Evolutionary conservation across 2,329 filamentous ascomycete species (phyloP), one percentile per base, ranked within the genome.

Genomic region (Colletotrichum siamense): DNA sequence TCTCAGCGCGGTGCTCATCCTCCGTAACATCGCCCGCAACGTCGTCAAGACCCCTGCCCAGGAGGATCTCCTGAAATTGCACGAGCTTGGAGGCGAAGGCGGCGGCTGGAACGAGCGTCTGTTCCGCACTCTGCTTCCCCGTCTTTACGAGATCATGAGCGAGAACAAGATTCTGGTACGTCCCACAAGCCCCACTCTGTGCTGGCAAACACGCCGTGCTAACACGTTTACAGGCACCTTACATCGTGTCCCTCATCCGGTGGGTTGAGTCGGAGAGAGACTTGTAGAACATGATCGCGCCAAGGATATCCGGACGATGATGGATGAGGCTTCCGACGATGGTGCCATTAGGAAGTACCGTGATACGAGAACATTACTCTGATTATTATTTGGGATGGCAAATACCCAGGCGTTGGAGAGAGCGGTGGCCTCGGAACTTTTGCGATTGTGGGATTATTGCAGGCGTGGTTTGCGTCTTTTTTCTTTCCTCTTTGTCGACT

Each of bases 11-110:
- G 93, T 94, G 16, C 88, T 96, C 32, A 94, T 97, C 44, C 88
- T 97, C 62, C 91, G 95, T 34, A 97, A 97, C 82, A 91, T 97
- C 77, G 95, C 95, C 15, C 90, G 89, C 78, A 94, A 94, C 80
- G 87, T 92, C 22, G 85, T 89, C 80, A 93, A 92, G 87, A 92
- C 91, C 10, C 89, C 91, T 68, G 87, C 89, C 1, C 89, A 93
- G 80, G 90, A 92, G 79, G 86, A 87, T 80, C 83, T 91, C 5
- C 79, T 89, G 64, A 90, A 90, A 81, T 79, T 83, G 68, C 88
- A 90, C 77, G 84, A 86, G 79, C 81, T 79, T n/a, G 82, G 82
- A 7, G 89, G 88, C 57, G 88, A 88, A 74, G 86, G 86, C 61
- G 88, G 89, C 64, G 90, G 92, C 3, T 94, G 92, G 92, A 94